Conservation (phyloP, 768 basidiomycete species). For the Lentinula aciculospora region DNA sequence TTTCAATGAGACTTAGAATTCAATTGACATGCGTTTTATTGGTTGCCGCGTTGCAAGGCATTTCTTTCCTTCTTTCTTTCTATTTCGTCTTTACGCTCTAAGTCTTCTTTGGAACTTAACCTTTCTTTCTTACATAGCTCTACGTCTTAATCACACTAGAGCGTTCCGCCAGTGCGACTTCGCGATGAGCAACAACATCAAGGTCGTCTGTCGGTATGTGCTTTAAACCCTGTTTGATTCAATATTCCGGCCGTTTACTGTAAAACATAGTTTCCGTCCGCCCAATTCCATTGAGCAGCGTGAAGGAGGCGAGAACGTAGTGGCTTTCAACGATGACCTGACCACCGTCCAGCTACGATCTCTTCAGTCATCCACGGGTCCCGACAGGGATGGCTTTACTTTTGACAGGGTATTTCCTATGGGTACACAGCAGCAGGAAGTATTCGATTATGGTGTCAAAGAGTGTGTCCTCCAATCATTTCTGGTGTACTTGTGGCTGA, state of each 20-base stretch:
- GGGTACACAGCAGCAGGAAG: conserved; percentile 84
- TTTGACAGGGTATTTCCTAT: conserved; percentile 97
- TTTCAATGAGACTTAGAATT: neutral
- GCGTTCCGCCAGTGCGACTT: neutral
- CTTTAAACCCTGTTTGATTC: conserved; percentile 4
- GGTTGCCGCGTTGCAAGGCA: conserved; percentile 8
- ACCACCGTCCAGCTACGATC: conserved; percentile 80
- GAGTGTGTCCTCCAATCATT: conserved; percentile 52
- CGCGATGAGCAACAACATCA: conserved; percentile 80
- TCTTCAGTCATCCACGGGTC: conserved; percentile 62
- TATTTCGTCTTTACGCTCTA: neutral
- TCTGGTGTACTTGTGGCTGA: conserved; percentile 14
- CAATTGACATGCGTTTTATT: neutral
- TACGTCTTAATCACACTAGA: neutral
- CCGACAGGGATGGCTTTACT: conserved; percentile 96
- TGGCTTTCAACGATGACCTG: conserved; percentile 81
- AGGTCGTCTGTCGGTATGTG: conserved; percentile 96
- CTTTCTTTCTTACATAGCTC: neutral
- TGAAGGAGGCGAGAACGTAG: conserved; percentile 86
- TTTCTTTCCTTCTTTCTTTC: conserved; percentile 14
- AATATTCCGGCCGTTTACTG: conserved; percentile 11
- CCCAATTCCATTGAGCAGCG: conserved; percentile 86
- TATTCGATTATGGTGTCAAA: conserved; percentile 98
- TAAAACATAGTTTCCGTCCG: conserved; percentile 76
- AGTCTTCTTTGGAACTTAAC: neutral